Base-by-base conservation (phyloP, 2,329 filamentous ascomycete genomes). In the Coleophoma crateriformis region DNA sequence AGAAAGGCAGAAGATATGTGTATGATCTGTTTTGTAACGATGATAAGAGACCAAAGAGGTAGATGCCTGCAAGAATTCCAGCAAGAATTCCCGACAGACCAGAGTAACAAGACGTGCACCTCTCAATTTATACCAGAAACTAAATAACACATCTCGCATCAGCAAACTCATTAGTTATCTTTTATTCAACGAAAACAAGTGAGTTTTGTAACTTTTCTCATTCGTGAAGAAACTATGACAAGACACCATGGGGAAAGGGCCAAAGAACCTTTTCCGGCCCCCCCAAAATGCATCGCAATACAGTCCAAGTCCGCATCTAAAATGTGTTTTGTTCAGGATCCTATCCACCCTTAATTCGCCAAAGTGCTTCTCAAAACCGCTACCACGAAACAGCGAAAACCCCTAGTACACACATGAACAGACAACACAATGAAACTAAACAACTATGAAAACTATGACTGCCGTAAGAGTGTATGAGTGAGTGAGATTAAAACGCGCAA, bases 321-420 rank as follows among this genome's bases (percentile, higher is more conserved):
- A 58, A 54, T 27, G 27, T 27, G 27, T 27, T 27, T 7, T 27
- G 27, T 27, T 27, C 8, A 27, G 27, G 27, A 27, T 27, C 27
- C 27, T 50, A 45, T 62, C 62, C 61, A 60, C 62, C 61, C 42
- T 60, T 60, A 53, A 54, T 59, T 57, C 55, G 27, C 27, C 27
- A 27, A 27, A 27, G 27, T 27, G 27, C 27, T 27, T 27, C 27
- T 27, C 27, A 27, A 27, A 17, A 32, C 27, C 41, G 60, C 60
- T 59, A 50, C 52, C 17, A 41, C 39, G 22, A 41, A 41, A 41
- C 45, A 58, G 56, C 45, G 51, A 58, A 27, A 27, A 3, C 27
- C 27, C 27, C 27, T 27, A 27, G 27, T 27, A 27, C 27, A 27
- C 27, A 27, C 27, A 27, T 7, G 27, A 27, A 27, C 6, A 27